Conservation (phyloP, 768 basidiomycete species). For the Trametes villosa region DNA sequence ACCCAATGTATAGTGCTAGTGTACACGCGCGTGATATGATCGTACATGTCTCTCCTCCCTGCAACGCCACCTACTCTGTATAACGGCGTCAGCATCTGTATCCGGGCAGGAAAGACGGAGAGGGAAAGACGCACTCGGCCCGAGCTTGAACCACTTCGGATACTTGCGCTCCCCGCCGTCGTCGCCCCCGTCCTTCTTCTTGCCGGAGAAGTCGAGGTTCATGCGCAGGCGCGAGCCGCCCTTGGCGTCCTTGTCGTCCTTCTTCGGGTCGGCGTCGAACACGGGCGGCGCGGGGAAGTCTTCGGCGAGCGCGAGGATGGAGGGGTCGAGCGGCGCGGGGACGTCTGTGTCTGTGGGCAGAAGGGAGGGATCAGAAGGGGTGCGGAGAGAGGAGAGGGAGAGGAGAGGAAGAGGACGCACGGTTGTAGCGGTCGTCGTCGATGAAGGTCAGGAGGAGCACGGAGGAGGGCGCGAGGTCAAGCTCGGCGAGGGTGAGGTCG, state of each 20-base stretch:
- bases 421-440: constrained; percentile 70
- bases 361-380: neutral
- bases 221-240: constrained; percentile 7
- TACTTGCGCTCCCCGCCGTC: constrained; percentile 55
- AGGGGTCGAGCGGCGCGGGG: constrained; percentile 66
- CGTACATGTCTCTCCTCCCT: neutral
- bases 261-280: constrained; percentile 34
- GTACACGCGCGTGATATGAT: neutral
- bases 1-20: neutral
- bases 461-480: constrained; percentile 81
- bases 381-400: neutral
- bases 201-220: constrained; percentile 12
- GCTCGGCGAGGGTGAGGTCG: constrained; percentile 65
- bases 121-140: constrained; percentile 46
- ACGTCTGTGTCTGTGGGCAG: constrained; percentile 50
- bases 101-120: neutral
- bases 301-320: constrained; percentile 59
- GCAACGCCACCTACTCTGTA: neutral
- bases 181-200: constrained; percentile 2
- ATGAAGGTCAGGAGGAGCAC: constrained; percentile 72
- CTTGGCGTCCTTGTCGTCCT: constrained; percentile 3
- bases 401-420: constrained; percentile 42
- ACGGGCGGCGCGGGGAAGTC: constrained; percentile 67
- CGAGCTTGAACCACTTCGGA: constrained; percentile 81
- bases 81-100: neutral